Base-by-base conservation (phyloP, 352 stramenopile genomes). In the Peronospora belbahrii region DNA sequence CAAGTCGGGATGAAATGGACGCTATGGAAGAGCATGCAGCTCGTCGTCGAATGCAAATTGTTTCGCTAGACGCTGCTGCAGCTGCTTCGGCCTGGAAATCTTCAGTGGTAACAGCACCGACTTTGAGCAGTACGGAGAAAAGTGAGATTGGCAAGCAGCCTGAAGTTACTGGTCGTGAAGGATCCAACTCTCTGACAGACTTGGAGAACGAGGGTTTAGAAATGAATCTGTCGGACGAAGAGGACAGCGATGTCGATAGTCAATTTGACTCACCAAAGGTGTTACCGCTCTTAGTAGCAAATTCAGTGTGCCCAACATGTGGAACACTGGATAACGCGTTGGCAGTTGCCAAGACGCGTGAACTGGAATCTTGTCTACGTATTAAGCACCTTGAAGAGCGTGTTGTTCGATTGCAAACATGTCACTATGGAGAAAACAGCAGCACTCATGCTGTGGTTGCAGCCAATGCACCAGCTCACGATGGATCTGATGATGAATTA, bases 301-400 rank as follows among this genome's bases (percentile, higher is more conserved):
- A 68, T 27, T 40, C 49, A 3, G 38, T 33, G 20, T 67, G 59
- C 13, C 34, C 53, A 34, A 65, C 55, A 14, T 65, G 55, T 32
- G 49, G 59, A 48, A 65, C 49, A 6, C 51, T 69, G 22, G 63
- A 73, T 10, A 48, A 63, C 28, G 59, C 62, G 11, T 45, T 69
- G 34, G 62, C 57, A 35, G 49, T 53, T 27, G 59, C 60, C 8
- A 62, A 59, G 34, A 47, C 33, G 2, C 51, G 63, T 0, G 55
- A 68, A 35, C 2, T 56, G 10, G 51, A 63, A 31, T 63, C 60
- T 24, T 62, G 48, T 10, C 22, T 57, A 20, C 65, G 62, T 39
- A 64, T 75, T 25, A 41, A 75, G 41, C 42, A 72, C 30, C 59
- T 79, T 24, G 52, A 75, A 14, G 32, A 52, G 8, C 30, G 59